Evolutionary conservation across 768 basidiomycete species (phyloP), one percentile per base, ranked within the genome.

Genomic region (Coprinopsis cinerea): DNA sequence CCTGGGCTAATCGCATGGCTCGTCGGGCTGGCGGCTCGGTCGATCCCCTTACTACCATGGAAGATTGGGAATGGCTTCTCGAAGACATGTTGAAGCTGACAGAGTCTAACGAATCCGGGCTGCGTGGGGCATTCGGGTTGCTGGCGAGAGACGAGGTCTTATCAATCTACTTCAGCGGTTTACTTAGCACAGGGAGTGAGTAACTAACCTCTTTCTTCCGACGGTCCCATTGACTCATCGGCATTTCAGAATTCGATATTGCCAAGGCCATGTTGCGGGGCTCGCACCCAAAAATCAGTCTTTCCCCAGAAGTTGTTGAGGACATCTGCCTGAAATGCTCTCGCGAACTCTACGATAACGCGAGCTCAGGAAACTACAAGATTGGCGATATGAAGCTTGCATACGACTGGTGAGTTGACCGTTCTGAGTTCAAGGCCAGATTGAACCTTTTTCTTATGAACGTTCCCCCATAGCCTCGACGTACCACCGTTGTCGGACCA

Each of bases 311-410:
- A 20, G 65, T 67, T 3, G 65, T 88, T 3, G 93, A 97, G 64
- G 79, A 84, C 26, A 79, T 95, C 11, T 92, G 91, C 56, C 68
- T 99, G 17, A 64, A 80, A 1, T 82, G 82, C 36, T 92, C 90
- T 2, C 78, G 81, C 41, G 96, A 98, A 68, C 82, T 96, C 53
- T 99, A 98, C 65, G 92, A 97, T 62, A 97, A 97, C 58, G 88
- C 96, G 2, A 83, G 77, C 54, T 87, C 83, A 0, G 96, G 92
- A 4, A 99, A 97, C 59, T 85, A 92, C 62, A 89, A 91, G 57
- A 75, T 79, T 30, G 94, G 95, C 3, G 92, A 95, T 45, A 97
- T 99, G 94, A 95, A 92, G 64, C 72, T 92, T 43, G 96, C 96
- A 1, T 94, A 94, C 65, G 91, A 95, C 50, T 98, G 96, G 95